Evolutionary conservation across 495 filamentous ascomycete genomes (phyloP).

Genomic region (Amphirosellinia nigrospora): DNA sequence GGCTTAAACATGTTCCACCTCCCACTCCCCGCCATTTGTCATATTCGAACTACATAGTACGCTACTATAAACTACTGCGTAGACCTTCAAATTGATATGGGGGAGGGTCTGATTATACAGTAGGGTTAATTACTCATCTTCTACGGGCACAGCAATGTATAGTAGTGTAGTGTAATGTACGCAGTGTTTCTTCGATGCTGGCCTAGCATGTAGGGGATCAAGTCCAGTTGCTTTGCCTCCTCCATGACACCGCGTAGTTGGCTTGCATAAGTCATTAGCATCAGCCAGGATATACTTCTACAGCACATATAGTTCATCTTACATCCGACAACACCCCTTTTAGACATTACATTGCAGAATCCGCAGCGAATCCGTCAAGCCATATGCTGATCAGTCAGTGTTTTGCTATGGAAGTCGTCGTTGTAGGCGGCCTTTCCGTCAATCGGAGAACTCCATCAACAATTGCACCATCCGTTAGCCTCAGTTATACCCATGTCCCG

Average conservation of each 20-base stretch:
- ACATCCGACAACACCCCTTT: neutral
- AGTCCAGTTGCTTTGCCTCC: neutral
- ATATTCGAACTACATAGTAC: neutral
- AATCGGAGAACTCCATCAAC: neutral
- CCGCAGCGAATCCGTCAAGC: slow-evolving; percentile 15
- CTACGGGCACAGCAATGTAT: no score
- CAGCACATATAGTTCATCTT: no score
- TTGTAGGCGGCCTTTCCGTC: neutral
- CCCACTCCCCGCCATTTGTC: slow-evolving; percentile 15
- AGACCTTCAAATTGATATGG: slow-evolving; percentile 1
- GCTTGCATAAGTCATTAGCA: neutral
- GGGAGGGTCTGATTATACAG: slow-evolving; percentile 11
- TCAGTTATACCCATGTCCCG: neutral
- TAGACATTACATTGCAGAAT: neutral
- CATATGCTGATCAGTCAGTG: neutral
- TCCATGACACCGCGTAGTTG: neutral
- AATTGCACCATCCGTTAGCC: neutral
- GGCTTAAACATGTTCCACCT: neutral
- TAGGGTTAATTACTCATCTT: neutral
- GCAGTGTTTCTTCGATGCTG: neutral
- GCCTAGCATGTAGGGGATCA: neutral
- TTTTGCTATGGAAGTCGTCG: neutral
- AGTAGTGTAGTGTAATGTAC: no score
- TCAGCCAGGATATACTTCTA: neutral
- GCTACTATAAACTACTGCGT: no score